These are phyloP conservation scores for Nematocida major DNA, from an alignment of 371 early-diverging fungal genomes.

Conservation along the genomic window DNA sequence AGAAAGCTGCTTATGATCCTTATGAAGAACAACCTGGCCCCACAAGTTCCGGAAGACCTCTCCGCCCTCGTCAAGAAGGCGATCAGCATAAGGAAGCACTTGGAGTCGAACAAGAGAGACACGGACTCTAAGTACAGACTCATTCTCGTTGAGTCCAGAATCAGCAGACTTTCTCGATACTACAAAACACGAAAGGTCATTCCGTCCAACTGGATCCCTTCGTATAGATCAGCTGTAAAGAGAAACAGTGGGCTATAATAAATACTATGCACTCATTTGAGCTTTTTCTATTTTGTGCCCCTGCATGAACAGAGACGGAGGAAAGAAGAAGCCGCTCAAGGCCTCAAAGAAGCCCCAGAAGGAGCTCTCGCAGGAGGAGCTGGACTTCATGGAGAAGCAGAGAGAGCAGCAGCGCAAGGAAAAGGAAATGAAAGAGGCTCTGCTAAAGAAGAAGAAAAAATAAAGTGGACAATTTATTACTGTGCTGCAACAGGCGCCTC, in stretches of 20 bases:
- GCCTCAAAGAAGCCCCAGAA: conserved; percentile 9
- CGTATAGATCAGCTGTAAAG: conserved; percentile 46
- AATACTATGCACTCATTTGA: no score
- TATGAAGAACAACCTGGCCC: conserved; percentile 80
- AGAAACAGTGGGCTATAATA: conserved; percentile 55
- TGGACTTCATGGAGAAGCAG: conserved; percentile 12
- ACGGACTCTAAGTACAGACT: conserved; percentile 95
- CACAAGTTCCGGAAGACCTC: conserved; percentile 97
- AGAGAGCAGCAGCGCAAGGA: conserved; percentile 14
- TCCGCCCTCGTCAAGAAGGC: conserved; percentile 98
- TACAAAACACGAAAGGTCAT: conserved; percentile 94
- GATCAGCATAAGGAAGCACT: conserved; percentile 92
- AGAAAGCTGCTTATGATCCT: conserved; percentile 87
- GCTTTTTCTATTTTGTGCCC: conserved; percentile 17
- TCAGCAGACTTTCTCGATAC: conserved; percentile 96
- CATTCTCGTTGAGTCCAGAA: conserved; percentile 92
- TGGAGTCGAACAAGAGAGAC: conserved; percentile 97
- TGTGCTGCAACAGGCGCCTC: background rate
- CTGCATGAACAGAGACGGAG: conserved; percentile 43
- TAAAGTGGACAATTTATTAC: conserved; percentile 19
- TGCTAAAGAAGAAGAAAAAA: conserved; percentile 39
- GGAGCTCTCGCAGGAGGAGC: conserved; percentile 21
- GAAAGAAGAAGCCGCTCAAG: conserved; percentile 52
- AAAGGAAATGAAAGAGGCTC: conserved; percentile 7
- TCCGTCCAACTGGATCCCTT: conserved; percentile 86